Conservation (phyloP, 805 yeast species). For the Starmerella potacharoeniae region DNA sequence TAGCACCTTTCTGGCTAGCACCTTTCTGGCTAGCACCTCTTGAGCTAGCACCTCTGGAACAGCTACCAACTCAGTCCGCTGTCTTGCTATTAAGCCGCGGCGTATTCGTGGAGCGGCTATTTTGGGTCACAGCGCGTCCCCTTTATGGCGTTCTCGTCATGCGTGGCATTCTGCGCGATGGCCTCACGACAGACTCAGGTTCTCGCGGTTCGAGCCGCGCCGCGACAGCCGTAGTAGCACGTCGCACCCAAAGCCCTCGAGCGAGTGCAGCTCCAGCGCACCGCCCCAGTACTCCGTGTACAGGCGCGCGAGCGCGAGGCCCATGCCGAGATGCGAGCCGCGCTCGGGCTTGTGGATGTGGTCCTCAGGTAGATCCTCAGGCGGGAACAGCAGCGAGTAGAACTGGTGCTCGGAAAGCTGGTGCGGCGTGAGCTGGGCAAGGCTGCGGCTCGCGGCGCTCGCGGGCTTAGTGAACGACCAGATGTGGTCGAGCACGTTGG, state of each 20-base stretch:
- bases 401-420: slow-evolving; percentile 20
- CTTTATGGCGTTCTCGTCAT: too few species aligned
- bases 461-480: slow-evolving; percentile 67
- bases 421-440: slow-evolving; percentile 9
- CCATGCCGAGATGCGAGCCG: slow-evolving; percentile 69
- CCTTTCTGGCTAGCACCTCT: too few species aligned
- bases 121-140: too few species aligned
- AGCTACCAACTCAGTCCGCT: too few species aligned
- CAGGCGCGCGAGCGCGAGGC: slow-evolving; percentile 83
- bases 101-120: too few species aligned
- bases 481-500: slow-evolving; percentile 44
- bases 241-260: slow-evolving; percentile 89
- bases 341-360: slow-evolving; percentile 46
- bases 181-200: slow-evolving; percentile 58
- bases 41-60: too few species aligned
- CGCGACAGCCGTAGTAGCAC: slow-evolving; percentile 69
- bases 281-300: slow-evolving; percentile 98
- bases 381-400: slow-evolving; percentile 19
- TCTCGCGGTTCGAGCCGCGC: slow-evolving; percentile 56
- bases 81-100: too few species aligned
- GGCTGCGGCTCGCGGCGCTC: background rate
- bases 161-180: background rate
- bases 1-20: too few species aligned
- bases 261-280: slow-evolving; percentile 62
- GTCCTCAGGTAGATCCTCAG: slow-evolving; percentile 12